Evolutionary conservation across 805 yeast genomes (phyloP), one percentile per base, ranked within the genome.

Genomic region (Cyberlindnera misumaiensis): DNA sequence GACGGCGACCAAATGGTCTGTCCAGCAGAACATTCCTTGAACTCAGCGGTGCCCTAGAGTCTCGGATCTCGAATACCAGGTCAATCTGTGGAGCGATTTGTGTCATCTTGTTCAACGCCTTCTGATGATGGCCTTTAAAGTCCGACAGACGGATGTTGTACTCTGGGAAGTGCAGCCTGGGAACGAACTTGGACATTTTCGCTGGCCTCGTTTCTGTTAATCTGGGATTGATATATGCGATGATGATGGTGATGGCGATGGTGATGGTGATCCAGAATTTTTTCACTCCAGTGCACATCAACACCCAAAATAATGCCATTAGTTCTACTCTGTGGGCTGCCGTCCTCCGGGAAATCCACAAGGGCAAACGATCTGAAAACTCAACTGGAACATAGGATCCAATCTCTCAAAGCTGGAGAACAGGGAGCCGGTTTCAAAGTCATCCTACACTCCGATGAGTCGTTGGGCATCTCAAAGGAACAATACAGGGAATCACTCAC

Each of bases 71-170:
- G 6, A 90, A 59, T 3, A 93, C 73, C 33, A 87, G 59, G 54
- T 90, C 95, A 13, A 88, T 68, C 48, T 85, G 89, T 4, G 93
- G 88, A 2, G 90, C 75, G 24, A 86, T 56, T 28, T 72, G 75
- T 11, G 77, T 70, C 64, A 89, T 75, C 43, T 64, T 71, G 34
- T 76, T 72, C 22, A 90, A 64, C 0, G 96, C 95, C 44, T 77
- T 79, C 44, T 77, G 75, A 51, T 90, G 97, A 56, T 89, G 97
- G 11, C 97, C 96, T 50, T 86, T 86, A 62, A 87, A 87, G 57
- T 84, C 88, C 1, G 93, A 77, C 15, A 82, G 60, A 1, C 78
- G 68, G 11, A 88, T 73, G 36, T 75, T 75, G 55, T 83, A 83
- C 11, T 71, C 68, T 2, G 96, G 96, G 51, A 89, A 89, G n/a